Conservation (phyloP, 306 rosid species). For the Coriaria nepalensis region DNA sequence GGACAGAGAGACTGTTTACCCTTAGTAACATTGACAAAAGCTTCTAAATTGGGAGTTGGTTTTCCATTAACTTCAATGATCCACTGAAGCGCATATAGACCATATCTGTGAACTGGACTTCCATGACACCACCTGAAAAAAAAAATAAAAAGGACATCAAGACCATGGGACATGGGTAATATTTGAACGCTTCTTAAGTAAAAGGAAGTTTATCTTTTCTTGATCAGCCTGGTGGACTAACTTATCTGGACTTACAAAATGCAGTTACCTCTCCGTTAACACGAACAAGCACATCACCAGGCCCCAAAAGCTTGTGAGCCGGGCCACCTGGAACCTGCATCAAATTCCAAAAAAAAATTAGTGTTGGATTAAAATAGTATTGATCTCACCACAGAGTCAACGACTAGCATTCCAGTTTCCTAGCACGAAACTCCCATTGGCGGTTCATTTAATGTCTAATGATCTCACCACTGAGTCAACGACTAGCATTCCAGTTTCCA, state of each 20-base stretch:
- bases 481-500: conserved; percentile 97
- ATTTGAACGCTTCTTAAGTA: no score
- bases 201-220: no score
- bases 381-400: background rate
- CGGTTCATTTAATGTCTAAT: conserved; percentile 2
- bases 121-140: conserved; percentile 88
- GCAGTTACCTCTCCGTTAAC: conserved; percentile 70
- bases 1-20: conserved; percentile 25
- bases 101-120: conserved; percentile 90
- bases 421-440: no score
- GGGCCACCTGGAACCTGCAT: conserved; percentile 97
- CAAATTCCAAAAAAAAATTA: conserved; percentile 18
- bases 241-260: no score
- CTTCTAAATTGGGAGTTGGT: conserved; percentile 68
- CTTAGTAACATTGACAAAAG: conserved; percentile 74
- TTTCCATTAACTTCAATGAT: conserved; percentile 85
- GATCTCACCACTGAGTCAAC: conserved; percentile 82
- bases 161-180: no score
- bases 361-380: conserved; percentile 11
- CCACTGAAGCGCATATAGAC: conserved; percentile 95
- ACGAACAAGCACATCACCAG: conserved; percentile 92
- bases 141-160: background rate
- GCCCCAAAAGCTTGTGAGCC: conserved; percentile 68
- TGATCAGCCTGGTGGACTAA: no score
- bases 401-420: no score